Percentiles rank a stretch among this genome's conserved stretches.
phyloP scores from a whole-genome alignment of 805 yeast species.

The Barnettozyma sucrosica region DNA sequence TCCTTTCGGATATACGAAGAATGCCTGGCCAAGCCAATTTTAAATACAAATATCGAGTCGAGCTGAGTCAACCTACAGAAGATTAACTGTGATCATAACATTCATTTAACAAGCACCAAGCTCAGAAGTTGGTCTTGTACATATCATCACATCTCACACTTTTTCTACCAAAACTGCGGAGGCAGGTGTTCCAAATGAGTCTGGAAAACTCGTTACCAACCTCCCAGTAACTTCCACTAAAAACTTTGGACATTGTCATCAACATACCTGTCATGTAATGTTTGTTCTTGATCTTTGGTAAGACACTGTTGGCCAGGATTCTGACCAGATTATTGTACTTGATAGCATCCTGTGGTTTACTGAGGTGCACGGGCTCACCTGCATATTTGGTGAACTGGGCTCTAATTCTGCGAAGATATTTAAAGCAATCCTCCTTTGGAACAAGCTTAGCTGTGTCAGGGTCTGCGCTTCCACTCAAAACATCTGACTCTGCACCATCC shows the following conservation, averaged over 20 bases:
- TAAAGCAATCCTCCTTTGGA: constrained; percentile 44
- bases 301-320: constrained; percentile 32
- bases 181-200: constrained; percentile 47
- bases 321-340: constrained; percentile 38
- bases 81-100: no score
- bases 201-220: constrained; percentile 51
- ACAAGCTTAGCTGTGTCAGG: constrained; percentile 17
- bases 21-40: no score
- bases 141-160: constrained; percentile 44
- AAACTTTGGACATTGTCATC: constrained; percentile 36
- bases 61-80: no score
- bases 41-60: no score
- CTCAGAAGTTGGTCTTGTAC: constrained; percentile 28
- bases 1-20: no score
- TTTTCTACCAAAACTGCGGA: constrained; percentile 46
- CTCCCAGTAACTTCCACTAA: constrained; percentile 44
- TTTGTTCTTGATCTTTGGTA: constrained; percentile 36
- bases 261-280: constrained; percentile 53
- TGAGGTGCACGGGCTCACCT: constrained; percentile 26
- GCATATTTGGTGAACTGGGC: constrained; percentile 32
- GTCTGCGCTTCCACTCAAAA: constrained; percentile 23
- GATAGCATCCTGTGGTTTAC: constrained; percentile 30
- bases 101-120: background rate
- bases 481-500: constrained; percentile 40
- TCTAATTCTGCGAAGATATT: constrained; percentile 45